Evolutionary conservation across 306 rosid genomes (phyloP).

Genomic region (Citrullus amarus): DNA sequence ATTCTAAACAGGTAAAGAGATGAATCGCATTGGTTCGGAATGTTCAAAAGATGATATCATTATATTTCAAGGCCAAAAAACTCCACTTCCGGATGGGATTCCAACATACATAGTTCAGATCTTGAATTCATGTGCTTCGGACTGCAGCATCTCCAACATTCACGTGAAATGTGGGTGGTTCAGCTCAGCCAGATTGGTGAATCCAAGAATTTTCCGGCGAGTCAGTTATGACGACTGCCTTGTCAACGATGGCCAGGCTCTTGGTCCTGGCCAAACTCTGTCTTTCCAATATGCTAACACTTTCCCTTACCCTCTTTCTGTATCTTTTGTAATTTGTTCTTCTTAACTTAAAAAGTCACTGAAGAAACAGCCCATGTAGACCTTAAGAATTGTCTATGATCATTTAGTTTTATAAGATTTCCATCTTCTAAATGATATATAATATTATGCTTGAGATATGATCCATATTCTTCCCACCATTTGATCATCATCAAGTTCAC

Average conservation of each 20-base stretch:
- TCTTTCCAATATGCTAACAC: slow-evolving; percentile 50
- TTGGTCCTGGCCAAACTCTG: slow-evolving; percentile 30
- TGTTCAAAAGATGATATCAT: slow-evolving; percentile 39
- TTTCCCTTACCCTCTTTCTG: slow-evolving; percentile 37
- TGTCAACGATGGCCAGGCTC: slow-evolving; percentile 31
- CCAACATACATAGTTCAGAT: slow-evolving; percentile 42
- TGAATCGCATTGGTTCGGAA: slow-evolving; percentile 16
- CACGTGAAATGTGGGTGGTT: slow-evolving; percentile 54
- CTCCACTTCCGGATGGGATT: slow-evolving; percentile 44
- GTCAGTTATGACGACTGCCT: slow-evolving; percentile 41
- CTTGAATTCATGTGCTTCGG: slow-evolving; percentile 26
- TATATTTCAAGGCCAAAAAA: slow-evolving; percentile 31
- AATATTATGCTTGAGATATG: background rate
- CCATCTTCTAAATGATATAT: background rate
- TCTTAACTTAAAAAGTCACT: background rate
- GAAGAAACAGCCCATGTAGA: background rate
- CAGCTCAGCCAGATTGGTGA: slow-evolving; percentile 45
- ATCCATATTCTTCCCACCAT: background rate
- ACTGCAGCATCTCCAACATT: slow-evolving; percentile 41
- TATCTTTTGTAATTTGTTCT: slow-evolving; percentile 36
- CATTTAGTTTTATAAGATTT: background rate
- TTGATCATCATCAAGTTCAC: background rate
- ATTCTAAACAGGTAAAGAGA: background rate
- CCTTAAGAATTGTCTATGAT: background rate
- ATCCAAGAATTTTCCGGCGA: slow-evolving; percentile 36